Evolutionary conservation across 2,329 filamentous ascomycete genomes (phyloP).

Genomic region (Sarocladium kiliense): DNA sequence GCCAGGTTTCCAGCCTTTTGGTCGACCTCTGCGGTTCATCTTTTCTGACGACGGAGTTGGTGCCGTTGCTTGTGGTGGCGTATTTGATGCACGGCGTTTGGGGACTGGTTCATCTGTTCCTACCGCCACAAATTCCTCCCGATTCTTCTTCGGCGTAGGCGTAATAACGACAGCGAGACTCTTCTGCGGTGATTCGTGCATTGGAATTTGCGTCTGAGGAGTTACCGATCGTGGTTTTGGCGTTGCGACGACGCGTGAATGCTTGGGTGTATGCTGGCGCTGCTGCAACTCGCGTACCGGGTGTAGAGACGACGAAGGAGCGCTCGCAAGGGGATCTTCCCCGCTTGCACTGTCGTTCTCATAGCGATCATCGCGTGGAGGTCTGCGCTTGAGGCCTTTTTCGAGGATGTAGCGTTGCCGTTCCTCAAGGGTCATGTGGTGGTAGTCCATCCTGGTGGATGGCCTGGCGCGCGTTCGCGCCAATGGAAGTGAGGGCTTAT

Average conservation of each 20-base stretch:
- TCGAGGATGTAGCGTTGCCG: background rate
- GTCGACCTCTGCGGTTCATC: slow-evolving; percentile 32
- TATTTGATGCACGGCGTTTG: background rate
- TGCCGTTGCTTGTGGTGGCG: background rate
- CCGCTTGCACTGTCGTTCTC: background rate
- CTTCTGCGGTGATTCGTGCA: background rate
- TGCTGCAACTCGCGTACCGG: background rate
- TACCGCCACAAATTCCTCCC: background rate
- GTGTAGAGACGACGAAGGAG: background rate
- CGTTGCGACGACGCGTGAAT: background rate
- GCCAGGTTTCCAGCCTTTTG: slow-evolving; percentile 37
- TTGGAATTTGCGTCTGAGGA: background rate
- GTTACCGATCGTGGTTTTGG: background rate
- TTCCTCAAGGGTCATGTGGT: background rate
- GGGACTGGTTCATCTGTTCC: background rate
- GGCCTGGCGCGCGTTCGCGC: background rate
- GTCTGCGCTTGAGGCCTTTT: background rate
- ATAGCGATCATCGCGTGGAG: background rate
- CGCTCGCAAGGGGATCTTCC: background rate
- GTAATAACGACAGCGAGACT: background rate
- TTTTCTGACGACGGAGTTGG: background rate
- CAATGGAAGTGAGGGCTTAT: too few species aligned
- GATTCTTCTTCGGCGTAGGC: background rate
- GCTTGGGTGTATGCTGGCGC: background rate
- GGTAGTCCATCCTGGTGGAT: background rate